Percentiles rank a stretch among this genome's conserved stretches.
phyloP scores from a whole-genome alignment of 148 eudicot genomes.

The Rhododendron simsii region DNA sequence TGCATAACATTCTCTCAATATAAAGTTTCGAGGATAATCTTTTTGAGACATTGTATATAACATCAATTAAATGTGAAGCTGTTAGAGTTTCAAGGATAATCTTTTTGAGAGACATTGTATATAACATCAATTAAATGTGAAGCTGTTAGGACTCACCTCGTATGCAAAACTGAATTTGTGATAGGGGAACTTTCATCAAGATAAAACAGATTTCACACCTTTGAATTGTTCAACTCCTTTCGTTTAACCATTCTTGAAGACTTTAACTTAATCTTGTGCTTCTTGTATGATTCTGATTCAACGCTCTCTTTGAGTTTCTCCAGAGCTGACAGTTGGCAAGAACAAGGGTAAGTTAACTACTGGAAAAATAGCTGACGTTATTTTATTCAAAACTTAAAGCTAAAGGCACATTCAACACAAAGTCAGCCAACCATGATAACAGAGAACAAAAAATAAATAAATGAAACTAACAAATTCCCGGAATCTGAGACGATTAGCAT shows the following conservation, averaged over 20 bases:
- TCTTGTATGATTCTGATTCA: conserved; percentile 43
- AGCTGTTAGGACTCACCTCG: conserved; percentile 7
- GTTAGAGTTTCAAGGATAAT: background rate
- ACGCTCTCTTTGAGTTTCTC: conserved; percentile 60
- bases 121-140: background rate
- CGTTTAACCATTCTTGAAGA: conserved; percentile 19
- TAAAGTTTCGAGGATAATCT: background rate
- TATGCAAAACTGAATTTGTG: conserved; percentile 11
- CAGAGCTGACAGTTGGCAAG: conserved; percentile 43
- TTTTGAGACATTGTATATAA: background rate
- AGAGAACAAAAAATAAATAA: background rate
- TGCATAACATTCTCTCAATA: background rate
- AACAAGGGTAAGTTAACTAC: background rate
- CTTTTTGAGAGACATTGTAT: background rate
- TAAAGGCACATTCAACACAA: background rate
- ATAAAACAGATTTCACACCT: conserved; percentile 1
- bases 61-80: background rate
- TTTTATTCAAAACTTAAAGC: background rate
- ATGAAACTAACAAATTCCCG: background rate
- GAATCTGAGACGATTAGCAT: background rate
- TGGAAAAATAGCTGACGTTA: background rate
- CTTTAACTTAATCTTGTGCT: conserved; percentile 40
- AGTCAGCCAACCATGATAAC: background rate
- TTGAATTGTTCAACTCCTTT: conserved; percentile 5
- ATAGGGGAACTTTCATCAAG: conserved; percentile 1